These are phyloP conservation scores for Aureobasidium sp. DNA, from an alignment of 2,329 filamentous ascomycete genomes.

Conservation along the genomic window DNA sequence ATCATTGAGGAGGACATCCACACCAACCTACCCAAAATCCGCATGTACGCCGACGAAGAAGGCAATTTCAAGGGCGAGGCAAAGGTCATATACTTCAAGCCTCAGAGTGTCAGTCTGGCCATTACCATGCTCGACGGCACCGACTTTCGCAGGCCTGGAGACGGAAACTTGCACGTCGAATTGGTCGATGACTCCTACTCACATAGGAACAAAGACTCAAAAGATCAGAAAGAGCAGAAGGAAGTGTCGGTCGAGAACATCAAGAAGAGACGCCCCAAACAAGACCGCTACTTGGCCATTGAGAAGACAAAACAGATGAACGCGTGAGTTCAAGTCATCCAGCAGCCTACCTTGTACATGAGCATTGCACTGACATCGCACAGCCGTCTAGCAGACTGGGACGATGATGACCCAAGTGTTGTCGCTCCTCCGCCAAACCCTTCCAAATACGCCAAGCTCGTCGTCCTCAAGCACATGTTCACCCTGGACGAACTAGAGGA, in stretches of 20 bases:
- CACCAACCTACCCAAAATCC: slow-evolving; percentile 78
- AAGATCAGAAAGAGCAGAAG: slow-evolving; percentile 57
- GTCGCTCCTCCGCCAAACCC: slow-evolving; percentile 45
- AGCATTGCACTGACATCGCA: slow-evolving; percentile 11
- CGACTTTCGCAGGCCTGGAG: slow-evolving; percentile 62
- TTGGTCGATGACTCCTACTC: slow-evolving; percentile 75
- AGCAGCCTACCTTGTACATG: background rate
- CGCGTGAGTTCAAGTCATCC: slow-evolving; percentile 34
- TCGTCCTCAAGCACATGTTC: slow-evolving; percentile 91
- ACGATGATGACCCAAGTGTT: slow-evolving; percentile 69
- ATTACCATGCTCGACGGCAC: slow-evolving; percentile 75
- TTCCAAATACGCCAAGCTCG: slow-evolving; percentile 65
- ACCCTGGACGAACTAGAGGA: slow-evolving; percentile 77
- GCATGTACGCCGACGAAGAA: slow-evolving; percentile 76
- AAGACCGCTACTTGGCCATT: slow-evolving; percentile 78
- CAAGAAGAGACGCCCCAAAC: slow-evolving; percentile 51
- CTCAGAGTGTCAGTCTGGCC: slow-evolving; percentile 82
- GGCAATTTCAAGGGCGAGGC: slow-evolving; percentile 92
- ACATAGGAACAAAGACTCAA: slow-evolving; percentile 59
- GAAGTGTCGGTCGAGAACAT: slow-evolving; percentile 48
- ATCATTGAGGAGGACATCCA: slow-evolving; percentile 94
- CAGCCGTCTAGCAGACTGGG: slow-evolving; percentile 90
- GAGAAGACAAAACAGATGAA: slow-evolving; percentile 86
- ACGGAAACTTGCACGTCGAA: slow-evolving; percentile 70
- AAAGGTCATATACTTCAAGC: slow-evolving; percentile 85